Conservation (phyloP, 306 rosid species). For the Vigna mungo region DNA sequence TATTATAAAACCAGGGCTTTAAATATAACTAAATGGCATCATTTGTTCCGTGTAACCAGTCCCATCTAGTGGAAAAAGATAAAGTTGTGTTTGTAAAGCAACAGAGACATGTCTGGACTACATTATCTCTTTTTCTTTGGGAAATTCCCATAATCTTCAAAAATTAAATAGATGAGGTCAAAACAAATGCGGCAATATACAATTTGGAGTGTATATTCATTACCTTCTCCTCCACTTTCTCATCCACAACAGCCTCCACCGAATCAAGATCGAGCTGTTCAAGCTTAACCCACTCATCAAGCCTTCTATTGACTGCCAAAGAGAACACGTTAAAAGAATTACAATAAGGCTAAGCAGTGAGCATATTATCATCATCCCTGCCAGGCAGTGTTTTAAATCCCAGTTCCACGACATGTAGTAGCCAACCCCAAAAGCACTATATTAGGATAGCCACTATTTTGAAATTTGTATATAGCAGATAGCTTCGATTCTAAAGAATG, state of each 20-base stretch:
- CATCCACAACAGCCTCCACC: slow-evolving; percentile 96
- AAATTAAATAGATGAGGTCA: not conserved
- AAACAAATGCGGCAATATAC: slow-evolving; percentile 3
- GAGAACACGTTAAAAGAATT: not conserved
- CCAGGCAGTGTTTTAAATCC: not conserved
- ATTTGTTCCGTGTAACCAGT: not conserved
- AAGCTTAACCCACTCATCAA: slow-evolving; percentile 99
- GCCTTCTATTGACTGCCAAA: slow-evolving; percentile 92
- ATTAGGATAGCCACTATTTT: not conserved
- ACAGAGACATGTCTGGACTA: not conserved
- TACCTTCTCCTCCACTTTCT: slow-evolving; percentile 99
- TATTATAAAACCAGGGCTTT: slow-evolving; percentile 25
- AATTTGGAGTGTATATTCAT: slow-evolving; percentile 7
- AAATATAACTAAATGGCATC: not conserved
- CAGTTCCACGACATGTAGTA: not conserved
- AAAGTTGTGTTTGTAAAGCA: not conserved
- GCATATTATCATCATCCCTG: slow-evolving; percentile 27
- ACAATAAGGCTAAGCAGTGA: slow-evolving; percentile 6
- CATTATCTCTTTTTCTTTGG: slow-evolving; percentile 1
- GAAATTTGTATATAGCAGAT: not conserved
- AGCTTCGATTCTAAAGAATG: not conserved
- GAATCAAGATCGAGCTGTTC: slow-evolving; percentile 97
- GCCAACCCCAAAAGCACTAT: not conserved
- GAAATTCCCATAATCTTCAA: slow-evolving; percentile 26
- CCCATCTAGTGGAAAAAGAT: not conserved